phyloP scores from a whole-genome alignment of 148 eudicot species.

The Polygonum maritimum region DNA sequence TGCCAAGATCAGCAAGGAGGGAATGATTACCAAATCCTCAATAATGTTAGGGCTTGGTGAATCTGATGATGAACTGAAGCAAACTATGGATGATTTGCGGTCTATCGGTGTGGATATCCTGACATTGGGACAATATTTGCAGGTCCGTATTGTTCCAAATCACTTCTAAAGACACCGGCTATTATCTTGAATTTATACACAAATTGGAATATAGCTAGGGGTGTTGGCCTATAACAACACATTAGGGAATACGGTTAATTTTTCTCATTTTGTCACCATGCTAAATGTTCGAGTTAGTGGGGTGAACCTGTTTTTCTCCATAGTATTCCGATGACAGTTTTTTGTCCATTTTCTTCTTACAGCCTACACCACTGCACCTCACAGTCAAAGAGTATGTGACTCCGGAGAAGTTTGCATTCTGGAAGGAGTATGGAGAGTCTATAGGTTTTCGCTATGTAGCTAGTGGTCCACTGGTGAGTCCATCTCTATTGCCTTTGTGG shows the following conservation, averaged over 20 bases:
- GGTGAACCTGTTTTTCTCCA: background rate
- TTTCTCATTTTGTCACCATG: background rate
- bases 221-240: too few relatives aligned
- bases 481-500: background rate
- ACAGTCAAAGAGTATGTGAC: constrained; percentile 88
- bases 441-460: constrained; percentile 96
- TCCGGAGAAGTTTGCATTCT: constrained; percentile 73
- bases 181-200: background rate
- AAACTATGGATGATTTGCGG: constrained; percentile 79
- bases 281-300: background rate
- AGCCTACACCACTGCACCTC: constrained; percentile 95
- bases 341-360: constrained; percentile 20
- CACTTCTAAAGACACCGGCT: background rate
- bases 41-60: constrained; percentile 96
- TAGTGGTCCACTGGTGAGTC: constrained; percentile 89
- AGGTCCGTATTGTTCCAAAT: constrained; percentile 30
- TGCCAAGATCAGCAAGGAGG: constrained; percentile 70
- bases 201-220: background rate
- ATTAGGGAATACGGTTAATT: background rate
- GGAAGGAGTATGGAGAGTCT: constrained; percentile 92
- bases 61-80: constrained; percentile 73
- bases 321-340: background rate
- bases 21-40: constrained; percentile 89
- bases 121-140: constrained; percentile 91
- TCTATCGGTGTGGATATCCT: constrained; percentile 82